Evolutionary conservation across 2,329 filamentous ascomycete species (phyloP).

Genomic region (Fusarium nelsonii): DNA sequence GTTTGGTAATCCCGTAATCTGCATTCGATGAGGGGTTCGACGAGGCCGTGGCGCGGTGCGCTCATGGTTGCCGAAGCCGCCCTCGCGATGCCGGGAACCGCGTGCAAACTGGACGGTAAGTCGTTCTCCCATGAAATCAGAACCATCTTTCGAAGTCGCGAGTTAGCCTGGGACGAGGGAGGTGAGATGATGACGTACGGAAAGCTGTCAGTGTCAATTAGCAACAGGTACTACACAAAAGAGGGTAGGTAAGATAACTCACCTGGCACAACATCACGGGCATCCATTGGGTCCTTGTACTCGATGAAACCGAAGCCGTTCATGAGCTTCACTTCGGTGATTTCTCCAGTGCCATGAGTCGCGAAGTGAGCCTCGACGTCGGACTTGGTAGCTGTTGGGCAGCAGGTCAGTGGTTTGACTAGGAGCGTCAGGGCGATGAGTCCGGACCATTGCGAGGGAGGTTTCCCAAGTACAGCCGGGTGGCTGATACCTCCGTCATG

Average conservation of each 20-base stretch:
- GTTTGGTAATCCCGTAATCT: slow-evolving; percentile 94
- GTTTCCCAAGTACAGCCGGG: slow-evolving; percentile 97
- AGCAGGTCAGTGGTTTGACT: slow-evolving; percentile 60
- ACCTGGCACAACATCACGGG: slow-evolving; percentile 98
- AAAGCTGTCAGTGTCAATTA: slow-evolving; percentile 62
- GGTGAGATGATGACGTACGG: slow-evolving; percentile 63
- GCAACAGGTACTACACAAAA: slow-evolving; percentile 38
- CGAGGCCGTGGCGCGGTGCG: slow-evolving; percentile 79
- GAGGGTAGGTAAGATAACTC: slow-evolving; percentile 55
- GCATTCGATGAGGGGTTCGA: slow-evolving; percentile 96
- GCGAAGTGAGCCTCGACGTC: slow-evolving; percentile 97
- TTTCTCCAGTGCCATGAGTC: slow-evolving; percentile 95
- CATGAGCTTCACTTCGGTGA: slow-evolving; percentile 99
- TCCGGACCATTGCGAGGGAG: slow-evolving; percentile 90
- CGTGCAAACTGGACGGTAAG: slow-evolving; percentile 98
- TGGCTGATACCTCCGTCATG: slow-evolving; percentile 92
- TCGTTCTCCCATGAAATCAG: slow-evolving; percentile 97
- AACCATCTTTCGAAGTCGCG: slow-evolving; percentile 76
- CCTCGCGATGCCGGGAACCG: slow-evolving; percentile 74
- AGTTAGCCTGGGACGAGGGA: slow-evolving; percentile 44
- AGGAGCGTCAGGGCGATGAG: slow-evolving; percentile 48
- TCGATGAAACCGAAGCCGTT: slow-evolving; percentile 99
- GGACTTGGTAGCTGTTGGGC: slow-evolving; percentile 86
- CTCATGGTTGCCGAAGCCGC: slow-evolving; percentile 65
- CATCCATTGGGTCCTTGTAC: slow-evolving; percentile 98